Evolutionary conservation across 164 flowering plant genomes (phyloP).

Genomic region (Aristolochia fimbriata): DNA sequence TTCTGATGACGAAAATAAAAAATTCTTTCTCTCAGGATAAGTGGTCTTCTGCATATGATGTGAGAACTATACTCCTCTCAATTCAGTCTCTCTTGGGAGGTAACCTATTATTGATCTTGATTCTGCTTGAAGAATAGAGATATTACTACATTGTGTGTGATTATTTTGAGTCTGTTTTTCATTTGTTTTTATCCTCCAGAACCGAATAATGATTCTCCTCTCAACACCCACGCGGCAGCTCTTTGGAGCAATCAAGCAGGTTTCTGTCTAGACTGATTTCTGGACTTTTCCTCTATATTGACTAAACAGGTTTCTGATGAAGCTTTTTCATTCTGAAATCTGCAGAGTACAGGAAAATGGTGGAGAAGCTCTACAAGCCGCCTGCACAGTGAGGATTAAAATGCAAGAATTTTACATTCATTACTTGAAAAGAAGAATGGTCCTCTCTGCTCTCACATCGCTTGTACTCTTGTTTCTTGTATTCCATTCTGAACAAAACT

Average conservation of each 20-base stretch:
- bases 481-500: too few species aligned
- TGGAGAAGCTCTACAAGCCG: slow-evolving; percentile 60
- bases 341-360: slow-evolving; percentile 86
- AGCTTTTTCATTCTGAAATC: not conserved
- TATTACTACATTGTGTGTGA: not conserved
- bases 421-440: too few species aligned
- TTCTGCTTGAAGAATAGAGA: not conserved
- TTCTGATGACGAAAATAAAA: not conserved
- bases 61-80: slow-evolving; percentile 71
- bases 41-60: slow-evolving; percentile 98
- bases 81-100: slow-evolving; percentile 89
- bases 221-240: slow-evolving; percentile 78
- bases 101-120: slow-evolving; percentile 4
- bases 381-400: slow-evolving; percentile 9
- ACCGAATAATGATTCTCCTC: slow-evolving; percentile 86
- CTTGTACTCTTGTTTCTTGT: too few species aligned
- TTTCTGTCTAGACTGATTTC: slow-evolving; percentile 4
- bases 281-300: not conserved
- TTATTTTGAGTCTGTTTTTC: not conserved
- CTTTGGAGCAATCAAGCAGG: slow-evolving; percentile 93
- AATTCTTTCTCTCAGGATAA: slow-evolving; percentile 45
- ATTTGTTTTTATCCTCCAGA: slow-evolving; percentile 27
- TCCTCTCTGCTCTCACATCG: too few species aligned
- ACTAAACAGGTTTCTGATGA: not conserved
- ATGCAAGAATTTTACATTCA: not conserved